Conservation (phyloP, 1,284 basidiomycete species). For the Heterobasidion parviporum region DNA sequence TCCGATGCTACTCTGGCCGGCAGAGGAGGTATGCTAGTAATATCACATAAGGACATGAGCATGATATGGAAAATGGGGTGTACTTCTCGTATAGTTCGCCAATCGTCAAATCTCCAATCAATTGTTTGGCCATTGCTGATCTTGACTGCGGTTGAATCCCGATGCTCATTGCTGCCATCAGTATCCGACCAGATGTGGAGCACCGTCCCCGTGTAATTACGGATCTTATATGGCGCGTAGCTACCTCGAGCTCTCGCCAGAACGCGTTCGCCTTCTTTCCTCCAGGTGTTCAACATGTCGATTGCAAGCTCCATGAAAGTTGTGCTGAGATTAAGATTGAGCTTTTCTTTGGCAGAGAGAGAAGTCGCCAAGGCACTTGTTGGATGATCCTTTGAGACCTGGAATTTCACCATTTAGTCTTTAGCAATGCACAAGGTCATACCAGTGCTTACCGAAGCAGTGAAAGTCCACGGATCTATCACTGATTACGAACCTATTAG, state of each 20-base stretch:
- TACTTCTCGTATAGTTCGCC: slow-evolving; percentile 91
- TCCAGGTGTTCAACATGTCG: slow-evolving; percentile 68
- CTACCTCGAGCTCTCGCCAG: slow-evolving; percentile 74
- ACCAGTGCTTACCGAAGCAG: slow-evolving; percentile 48
- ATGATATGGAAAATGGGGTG: slow-evolving; percentile 10
- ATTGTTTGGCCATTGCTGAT: slow-evolving; percentile 69
- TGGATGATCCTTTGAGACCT: slow-evolving; percentile 48
- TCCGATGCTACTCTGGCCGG: slow-evolving; percentile 74
- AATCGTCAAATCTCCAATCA: slow-evolving; percentile 98
- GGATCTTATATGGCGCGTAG: slow-evolving; percentile 90
- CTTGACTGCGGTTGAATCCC: slow-evolving; percentile 41
- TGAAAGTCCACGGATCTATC: slow-evolving; percentile 95
- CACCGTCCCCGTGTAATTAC: slow-evolving; percentile 84
- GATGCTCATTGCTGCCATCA: slow-evolving; percentile 40
- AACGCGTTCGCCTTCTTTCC: slow-evolving; percentile 64
- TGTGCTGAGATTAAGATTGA: slow-evolving; percentile 90
- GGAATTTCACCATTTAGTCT: not conserved
- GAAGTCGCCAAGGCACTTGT: slow-evolving; percentile 53
- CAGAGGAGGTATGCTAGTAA: slow-evolving; percentile 66
- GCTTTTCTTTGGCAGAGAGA: slow-evolving; percentile 73
- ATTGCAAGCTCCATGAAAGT: slow-evolving; percentile 86
- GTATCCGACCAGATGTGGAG: slow-evolving; percentile 79
- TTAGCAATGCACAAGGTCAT: not conserved
- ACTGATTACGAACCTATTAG: slow-evolving; percentile 33
- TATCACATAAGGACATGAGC: not conserved